These are phyloP conservation scores for Lithocarpus polystachyus DNA, from an alignment of 306 rosid genomes.

Conservation along the genomic window DNA sequence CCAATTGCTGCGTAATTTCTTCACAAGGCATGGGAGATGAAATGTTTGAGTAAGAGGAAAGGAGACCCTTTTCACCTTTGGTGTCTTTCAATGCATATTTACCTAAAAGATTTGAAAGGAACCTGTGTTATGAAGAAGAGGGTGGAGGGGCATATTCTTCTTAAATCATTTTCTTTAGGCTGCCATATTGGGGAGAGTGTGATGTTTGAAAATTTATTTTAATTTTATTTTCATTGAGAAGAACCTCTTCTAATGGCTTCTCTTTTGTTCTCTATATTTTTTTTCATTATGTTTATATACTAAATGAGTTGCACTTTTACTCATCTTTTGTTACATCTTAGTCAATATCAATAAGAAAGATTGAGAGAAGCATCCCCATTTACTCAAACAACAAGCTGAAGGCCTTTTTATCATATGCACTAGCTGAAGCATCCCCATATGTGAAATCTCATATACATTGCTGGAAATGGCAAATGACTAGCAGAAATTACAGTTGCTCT, in stretches of 20 bases:
- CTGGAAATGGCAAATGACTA: not conserved
- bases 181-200: not conserved
- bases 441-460: not conserved
- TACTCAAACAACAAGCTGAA: not conserved
- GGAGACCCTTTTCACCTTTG: not conserved
- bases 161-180: not conserved
- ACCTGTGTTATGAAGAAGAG: not conserved
- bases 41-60: too few relatives aligned
- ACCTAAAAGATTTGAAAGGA: too few relatives aligned
- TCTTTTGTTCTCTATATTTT: not conserved
- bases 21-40: not conserved
- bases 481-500: constrained; percentile 9
- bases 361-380: not conserved
- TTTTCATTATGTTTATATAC: not conserved
- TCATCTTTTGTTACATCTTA: not conserved
- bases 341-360: not conserved
- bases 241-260: not conserved
- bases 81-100: not conserved
- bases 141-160: not conserved
- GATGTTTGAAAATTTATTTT: not conserved
- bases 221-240: not conserved
- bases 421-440: not conserved
- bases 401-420: not conserved
- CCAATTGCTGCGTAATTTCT: constrained; percentile 21
- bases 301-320: not conserved